Conservation (phyloP, 441 rosid species). For the Metrosideros polymorpha region DNA sequence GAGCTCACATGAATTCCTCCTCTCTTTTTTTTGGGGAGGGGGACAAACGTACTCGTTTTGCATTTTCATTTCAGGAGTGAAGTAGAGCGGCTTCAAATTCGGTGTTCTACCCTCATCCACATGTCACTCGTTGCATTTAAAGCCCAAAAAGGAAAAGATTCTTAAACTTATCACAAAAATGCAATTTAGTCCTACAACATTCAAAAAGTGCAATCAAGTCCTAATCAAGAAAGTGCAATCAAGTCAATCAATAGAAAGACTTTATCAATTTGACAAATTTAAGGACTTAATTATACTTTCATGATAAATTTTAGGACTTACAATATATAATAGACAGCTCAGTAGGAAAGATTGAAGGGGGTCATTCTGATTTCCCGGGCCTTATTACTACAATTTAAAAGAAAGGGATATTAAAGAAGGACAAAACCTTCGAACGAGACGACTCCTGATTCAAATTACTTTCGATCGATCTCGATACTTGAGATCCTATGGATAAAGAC, state of each 20-base stretch:
- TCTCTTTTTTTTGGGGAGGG: not conserved
- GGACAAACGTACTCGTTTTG: too few relatives aligned
- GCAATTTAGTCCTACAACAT: too few relatives aligned
- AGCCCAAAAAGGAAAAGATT: accelerated
- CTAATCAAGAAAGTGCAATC: too few relatives aligned
- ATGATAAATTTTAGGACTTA: too few relatives aligned
- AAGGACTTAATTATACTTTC: too few relatives aligned
- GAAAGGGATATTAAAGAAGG: not conserved
- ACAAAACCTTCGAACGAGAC: not conserved
- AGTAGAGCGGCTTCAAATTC: not conserved
- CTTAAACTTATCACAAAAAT: too few relatives aligned
- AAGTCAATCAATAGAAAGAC: too few relatives aligned
- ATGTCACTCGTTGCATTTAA: not conserved
- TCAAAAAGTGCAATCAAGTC: too few relatives aligned
- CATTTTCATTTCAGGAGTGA: not conserved
- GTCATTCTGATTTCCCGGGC: not conserved
- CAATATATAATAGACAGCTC: too few relatives aligned
- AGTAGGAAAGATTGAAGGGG: not conserved
- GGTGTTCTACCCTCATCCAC: accelerated
- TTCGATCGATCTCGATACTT: not conserved
- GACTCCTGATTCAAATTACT: not conserved
- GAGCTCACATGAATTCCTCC: not conserved
- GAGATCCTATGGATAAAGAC: not conserved
- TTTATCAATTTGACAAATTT: too few relatives aligned
- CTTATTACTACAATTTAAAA: not conserved